Evolutionary conservation across 441 rosid species (phyloP).

Genomic region (Mallotus repandus): DNA sequence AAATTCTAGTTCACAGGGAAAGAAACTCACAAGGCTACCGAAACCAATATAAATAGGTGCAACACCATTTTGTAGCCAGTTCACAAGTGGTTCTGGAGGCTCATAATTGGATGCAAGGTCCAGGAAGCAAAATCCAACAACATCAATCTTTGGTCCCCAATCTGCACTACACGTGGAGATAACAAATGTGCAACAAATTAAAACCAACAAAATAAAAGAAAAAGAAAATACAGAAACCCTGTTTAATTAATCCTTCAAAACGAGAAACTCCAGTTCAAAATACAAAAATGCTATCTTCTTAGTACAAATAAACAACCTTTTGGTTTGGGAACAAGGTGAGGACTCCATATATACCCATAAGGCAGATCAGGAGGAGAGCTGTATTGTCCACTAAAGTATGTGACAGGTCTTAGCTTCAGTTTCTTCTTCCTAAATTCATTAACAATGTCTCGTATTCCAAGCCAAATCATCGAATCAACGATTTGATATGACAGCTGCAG

Average conservation of each 20-base stretch:
- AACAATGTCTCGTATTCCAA: conserved; percentile 95
- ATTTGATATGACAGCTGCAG: conserved; percentile 96
- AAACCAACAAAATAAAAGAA: background rate
- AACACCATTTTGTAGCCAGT: conserved; percentile 82
- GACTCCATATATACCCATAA: conserved; percentile 98
- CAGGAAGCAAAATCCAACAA: conserved; percentile 97
- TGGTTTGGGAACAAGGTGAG: conserved; percentile 97
- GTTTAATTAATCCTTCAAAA: background rate
- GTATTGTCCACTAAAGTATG: conserved; percentile 94
- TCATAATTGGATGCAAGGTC: conserved; percentile 96
- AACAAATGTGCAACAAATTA: conserved; percentile 17
- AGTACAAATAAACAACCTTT: conserved; percentile 58
- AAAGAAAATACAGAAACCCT: background rate
- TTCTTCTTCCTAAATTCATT: conserved; percentile 93
- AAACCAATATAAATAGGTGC: conserved; percentile 95
- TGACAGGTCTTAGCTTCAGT: conserved; percentile 87
- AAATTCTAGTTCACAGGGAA: background rate
- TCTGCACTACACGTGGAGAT: conserved; percentile 41
- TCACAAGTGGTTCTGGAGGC: conserved; percentile 79
- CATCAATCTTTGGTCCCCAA: conserved; percentile 97
- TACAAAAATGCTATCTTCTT: no score
- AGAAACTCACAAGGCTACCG: conserved; percentile 92
- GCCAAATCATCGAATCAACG: conserved; percentile 96
- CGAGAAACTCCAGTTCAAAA: no score
- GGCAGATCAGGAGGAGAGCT: conserved; percentile 81